phyloP scores from a whole-genome alignment of 2,329 filamentous ascomycete genomes.

The Hypoxylon sp. region DNA sequence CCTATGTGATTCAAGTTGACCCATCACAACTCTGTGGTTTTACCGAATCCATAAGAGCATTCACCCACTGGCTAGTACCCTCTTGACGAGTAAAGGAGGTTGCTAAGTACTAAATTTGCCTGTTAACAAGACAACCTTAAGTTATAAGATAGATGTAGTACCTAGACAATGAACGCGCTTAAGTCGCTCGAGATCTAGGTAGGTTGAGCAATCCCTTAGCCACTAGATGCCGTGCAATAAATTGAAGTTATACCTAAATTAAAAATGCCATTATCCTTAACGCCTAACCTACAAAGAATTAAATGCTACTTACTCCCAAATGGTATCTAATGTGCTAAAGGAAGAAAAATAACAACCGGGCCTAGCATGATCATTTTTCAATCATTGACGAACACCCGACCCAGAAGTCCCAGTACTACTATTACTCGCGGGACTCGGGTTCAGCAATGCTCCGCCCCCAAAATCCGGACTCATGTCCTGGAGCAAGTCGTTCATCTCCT shows the following conservation, averaged over 20 bases:
- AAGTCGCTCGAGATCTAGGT: too few species aligned
- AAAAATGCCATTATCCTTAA: slow-evolving; percentile 14
- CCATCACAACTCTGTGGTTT: too few species aligned
- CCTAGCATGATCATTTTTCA: background rate
- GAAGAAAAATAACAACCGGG: slow-evolving; percentile 23
- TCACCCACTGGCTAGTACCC: too few species aligned
- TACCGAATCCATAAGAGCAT: too few species aligned
- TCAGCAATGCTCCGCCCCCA: slow-evolving; percentile 20
- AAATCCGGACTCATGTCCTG: slow-evolving; percentile 46
- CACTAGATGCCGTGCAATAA: background rate
- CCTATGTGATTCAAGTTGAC: background rate
- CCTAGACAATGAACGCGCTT: too few species aligned
- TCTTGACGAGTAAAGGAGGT: too few species aligned
- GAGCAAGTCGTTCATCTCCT: slow-evolving; percentile 53
- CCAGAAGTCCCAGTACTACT: slow-evolving; percentile 2
- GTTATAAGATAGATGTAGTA: background rate
- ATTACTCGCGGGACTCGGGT: slow-evolving; percentile 20
- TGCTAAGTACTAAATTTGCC: too few species aligned
- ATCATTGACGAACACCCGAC: slow-evolving; percentile 35
- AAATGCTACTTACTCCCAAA: slow-evolving; percentile 41
- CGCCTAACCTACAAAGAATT: slow-evolving; percentile 13
- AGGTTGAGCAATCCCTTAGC: background rate
- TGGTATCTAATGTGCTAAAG: slow-evolving; percentile 47
- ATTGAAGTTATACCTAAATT: slow-evolving; percentile 9
- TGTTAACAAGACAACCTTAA: background rate